Conservation (phyloP, 2,329 filamentous ascomycete genomes). For the Rutstroemia sp. region DNA sequence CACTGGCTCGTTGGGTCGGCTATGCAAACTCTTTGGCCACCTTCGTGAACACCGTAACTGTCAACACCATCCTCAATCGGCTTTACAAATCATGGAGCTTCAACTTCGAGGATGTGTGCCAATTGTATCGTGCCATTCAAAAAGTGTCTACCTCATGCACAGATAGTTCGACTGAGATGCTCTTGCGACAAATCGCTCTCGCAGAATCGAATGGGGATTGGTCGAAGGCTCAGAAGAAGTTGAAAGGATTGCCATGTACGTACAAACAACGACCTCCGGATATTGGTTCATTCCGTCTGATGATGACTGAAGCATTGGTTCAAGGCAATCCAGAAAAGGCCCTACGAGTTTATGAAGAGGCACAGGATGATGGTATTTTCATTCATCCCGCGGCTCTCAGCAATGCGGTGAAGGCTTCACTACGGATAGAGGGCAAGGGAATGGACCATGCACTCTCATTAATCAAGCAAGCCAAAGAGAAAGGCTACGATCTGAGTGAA, state of each 20-base stretch:
- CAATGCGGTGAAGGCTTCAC: conserved; percentile 22
- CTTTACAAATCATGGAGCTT: conserved; percentile 21
- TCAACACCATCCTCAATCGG: conserved; percentile 26
- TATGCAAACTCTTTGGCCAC: conserved; percentile 16
- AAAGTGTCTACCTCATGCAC: not conserved
- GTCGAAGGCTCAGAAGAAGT: conserved; percentile 1
- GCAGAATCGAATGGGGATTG: conserved; percentile 2
- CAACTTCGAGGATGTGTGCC: conserved; percentile 17
- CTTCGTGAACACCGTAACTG: conserved; percentile 18
- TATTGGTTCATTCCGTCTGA: conserved; percentile 8
- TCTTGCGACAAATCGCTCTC: conserved; percentile 18
- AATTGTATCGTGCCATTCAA: conserved; percentile 16
- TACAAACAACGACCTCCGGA: not conserved
- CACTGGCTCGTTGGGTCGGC: conserved; percentile 24
- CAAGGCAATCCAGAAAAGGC: conserved; percentile 15
- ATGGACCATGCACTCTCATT: conserved; percentile 13
- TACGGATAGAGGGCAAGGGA: conserved; percentile 13
- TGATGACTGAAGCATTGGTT: conserved; percentile 18
- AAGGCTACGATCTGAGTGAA: conserved; percentile 14
- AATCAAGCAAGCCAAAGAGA: conserved; percentile 18
- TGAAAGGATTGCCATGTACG: not conserved
- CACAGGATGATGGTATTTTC: conserved; percentile 8
- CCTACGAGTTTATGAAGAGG: conserved; percentile 22
- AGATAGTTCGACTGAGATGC: conserved; percentile 16
- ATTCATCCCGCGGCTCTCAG: conserved; percentile 11